These are phyloP conservation scores for Sparassis latifolia DNA, from an alignment of 1,284 basidiomycete genomes.

Conservation along the genomic window DNA sequence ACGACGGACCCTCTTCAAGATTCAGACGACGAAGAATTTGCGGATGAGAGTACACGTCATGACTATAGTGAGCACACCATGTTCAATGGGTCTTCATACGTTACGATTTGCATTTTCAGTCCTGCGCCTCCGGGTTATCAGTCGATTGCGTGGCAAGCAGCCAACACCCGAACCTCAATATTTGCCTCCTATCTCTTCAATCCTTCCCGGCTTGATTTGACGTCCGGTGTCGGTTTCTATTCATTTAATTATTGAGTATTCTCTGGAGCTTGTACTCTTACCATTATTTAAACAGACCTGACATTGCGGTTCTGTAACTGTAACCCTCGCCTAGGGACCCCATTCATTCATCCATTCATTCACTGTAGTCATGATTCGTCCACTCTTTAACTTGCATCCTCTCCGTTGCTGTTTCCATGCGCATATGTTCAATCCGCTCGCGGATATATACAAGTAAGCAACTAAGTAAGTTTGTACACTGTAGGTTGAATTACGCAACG, in stretches of 20 bases:
- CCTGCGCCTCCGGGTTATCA: conserved; percentile 52
- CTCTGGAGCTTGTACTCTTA: too few relatives aligned
- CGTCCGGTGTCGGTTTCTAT: neutral
- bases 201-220: conserved; percentile 3
- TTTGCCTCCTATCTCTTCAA: conserved; percentile 3
- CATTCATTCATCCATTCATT: too few relatives aligned
- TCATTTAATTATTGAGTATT: too few relatives aligned
- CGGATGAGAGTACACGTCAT: conserved; percentile 46
- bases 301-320: too few relatives aligned
- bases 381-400: too few relatives aligned
- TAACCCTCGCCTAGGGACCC: too few relatives aligned
- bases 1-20: conserved; percentile 46
- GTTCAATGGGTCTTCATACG: neutral
- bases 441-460: conserved; percentile 17
- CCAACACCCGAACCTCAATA: conserved; percentile 36
- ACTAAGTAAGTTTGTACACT: conserved; percentile 3
- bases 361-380: too few relatives aligned
- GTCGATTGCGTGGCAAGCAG: conserved; percentile 43
- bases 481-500: conserved; percentile 6
- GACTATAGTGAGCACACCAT: conserved; percentile 42
- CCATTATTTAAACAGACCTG: too few relatives aligned
- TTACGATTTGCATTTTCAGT: conserved; percentile 25
- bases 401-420: neutral
- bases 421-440: conserved; percentile 8
- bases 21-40: conserved; percentile 51